phyloP scores from a whole-genome alignment of 139 green algal genomes.

The Deuterostichococcus epilithicus region DNA sequence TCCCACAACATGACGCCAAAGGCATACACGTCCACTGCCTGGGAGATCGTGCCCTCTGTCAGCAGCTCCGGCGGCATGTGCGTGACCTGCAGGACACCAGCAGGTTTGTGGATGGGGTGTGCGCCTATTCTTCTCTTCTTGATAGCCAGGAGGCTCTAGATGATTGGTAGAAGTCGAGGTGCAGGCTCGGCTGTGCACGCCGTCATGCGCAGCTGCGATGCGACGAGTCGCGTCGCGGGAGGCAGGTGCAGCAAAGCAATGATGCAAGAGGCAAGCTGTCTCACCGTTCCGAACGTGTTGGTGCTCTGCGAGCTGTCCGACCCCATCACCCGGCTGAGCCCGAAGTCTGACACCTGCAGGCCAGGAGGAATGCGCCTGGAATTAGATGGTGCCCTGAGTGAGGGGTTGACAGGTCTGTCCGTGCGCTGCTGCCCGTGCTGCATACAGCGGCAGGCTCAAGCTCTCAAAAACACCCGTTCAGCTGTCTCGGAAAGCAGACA shows the following conservation, averaged over 20 bases:
- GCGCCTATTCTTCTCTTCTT: not conserved
- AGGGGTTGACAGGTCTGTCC: no score
- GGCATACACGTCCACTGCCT: slow-evolving; percentile 16
- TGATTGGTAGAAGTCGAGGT: not conserved
- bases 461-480: no score
- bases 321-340: slow-evolving; percentile 39
- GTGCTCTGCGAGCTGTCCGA: slow-evolving; percentile 11
- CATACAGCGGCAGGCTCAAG: no score
- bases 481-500: not conserved
- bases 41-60: slow-evolving; percentile 1
- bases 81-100: slow-evolving; percentile 16
- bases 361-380: no score
- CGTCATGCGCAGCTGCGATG: no score
- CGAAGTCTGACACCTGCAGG: slow-evolving; percentile 51
- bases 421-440: no score
- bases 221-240: no score
- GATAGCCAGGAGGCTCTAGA: not conserved
- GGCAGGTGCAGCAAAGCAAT: no score
- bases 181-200: no score
- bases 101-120: slow-evolving; percentile 24
- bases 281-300: slow-evolving; percentile 16
- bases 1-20: not conserved
- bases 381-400: no score
- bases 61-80: slow-evolving; percentile 54
- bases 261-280: not conserved